Conservation (phyloP, 1,284 basidiomycete species). For the Paramarasmius palmivorus region DNA sequence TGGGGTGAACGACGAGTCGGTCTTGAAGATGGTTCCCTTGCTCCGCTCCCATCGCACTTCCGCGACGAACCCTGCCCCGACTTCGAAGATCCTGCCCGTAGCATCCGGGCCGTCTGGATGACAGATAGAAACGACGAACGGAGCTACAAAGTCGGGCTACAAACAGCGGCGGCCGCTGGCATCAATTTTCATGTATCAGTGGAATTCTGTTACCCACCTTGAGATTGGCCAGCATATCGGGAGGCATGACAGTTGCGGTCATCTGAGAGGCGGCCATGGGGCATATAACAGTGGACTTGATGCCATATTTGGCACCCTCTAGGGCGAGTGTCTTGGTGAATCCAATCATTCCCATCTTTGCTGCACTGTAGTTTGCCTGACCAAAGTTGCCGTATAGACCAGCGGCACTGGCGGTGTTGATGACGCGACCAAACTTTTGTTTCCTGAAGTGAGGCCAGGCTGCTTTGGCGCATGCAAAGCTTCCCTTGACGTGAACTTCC, state of each 20-base stretch:
- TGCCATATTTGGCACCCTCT: slow-evolving; percentile 93
- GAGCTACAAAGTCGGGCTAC: slow-evolving; percentile 91
- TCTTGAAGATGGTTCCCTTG: slow-evolving; percentile 87
- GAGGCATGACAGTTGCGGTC: slow-evolving; percentile 95
- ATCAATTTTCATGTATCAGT: slow-evolving; percentile 7
- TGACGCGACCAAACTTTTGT: slow-evolving; percentile 90
- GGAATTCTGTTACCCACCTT: slow-evolving; percentile 49
- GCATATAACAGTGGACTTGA: slow-evolving; percentile 86
- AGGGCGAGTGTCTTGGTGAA: slow-evolving; percentile 92
- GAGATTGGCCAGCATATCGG: slow-evolving; percentile 92
- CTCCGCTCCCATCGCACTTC: slow-evolving; percentile 95
- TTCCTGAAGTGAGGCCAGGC: slow-evolving; percentile 96
- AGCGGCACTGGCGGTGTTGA: slow-evolving; percentile 92
- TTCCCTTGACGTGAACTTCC: slow-evolving; percentile 93
- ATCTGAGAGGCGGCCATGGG: slow-evolving; percentile 95
- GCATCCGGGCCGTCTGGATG: slow-evolving; percentile 84
- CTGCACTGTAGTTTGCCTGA: slow-evolving; percentile 91
- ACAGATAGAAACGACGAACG: slow-evolving; percentile 80
- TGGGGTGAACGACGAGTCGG: slow-evolving; percentile 90
- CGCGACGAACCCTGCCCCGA: slow-evolving; percentile 92
- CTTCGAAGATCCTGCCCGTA: slow-evolving; percentile 89
- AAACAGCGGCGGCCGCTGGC: slow-evolving; percentile 2
- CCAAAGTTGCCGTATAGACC: slow-evolving; percentile 93
- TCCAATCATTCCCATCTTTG: slow-evolving; percentile 87
- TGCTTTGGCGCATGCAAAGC: slow-evolving; percentile 94